phyloP scores from a whole-genome alignment of 805 yeast genomes.

The Yarrowia yakushimensis region DNA sequence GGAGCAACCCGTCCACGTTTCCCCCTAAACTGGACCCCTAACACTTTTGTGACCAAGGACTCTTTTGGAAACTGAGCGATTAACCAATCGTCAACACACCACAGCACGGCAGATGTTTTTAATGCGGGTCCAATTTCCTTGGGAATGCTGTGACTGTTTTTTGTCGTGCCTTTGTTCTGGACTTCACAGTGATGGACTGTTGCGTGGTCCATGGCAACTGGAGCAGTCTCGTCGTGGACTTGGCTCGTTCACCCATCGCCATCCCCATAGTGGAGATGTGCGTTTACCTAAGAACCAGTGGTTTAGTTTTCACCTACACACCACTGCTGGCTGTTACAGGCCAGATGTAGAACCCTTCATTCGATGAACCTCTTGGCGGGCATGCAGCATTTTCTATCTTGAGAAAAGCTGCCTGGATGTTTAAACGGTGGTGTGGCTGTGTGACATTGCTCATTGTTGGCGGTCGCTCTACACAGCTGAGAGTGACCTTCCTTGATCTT shows the following conservation, averaged over 20 bases:
- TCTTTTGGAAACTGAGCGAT: background rate
- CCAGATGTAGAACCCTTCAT: background rate
- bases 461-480: background rate
- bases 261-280: constrained; percentile 6
- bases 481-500: background rate
- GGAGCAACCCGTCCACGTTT: background rate
- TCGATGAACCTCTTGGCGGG: background rate
- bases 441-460: background rate
- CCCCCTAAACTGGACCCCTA: background rate
- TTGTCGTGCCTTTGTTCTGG: too few species aligned
- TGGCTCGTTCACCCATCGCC: background rate
- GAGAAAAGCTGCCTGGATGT: background rate
- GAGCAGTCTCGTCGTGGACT: too few species aligned
- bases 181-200: too few species aligned
- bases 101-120: too few species aligned
- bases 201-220: too few species aligned
- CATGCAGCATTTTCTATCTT: background rate
- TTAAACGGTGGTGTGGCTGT: background rate
- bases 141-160: too few species aligned
- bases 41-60: background rate
- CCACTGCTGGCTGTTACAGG: constrained; percentile 13
- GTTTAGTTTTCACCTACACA: background rate
- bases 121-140: too few species aligned
- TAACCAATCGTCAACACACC: background rate
- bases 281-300: background rate